These are phyloP conservation scores for Quercus tomentella DNA, from an alignment of 331 rosid genomes.

Conservation along the genomic window DNA sequence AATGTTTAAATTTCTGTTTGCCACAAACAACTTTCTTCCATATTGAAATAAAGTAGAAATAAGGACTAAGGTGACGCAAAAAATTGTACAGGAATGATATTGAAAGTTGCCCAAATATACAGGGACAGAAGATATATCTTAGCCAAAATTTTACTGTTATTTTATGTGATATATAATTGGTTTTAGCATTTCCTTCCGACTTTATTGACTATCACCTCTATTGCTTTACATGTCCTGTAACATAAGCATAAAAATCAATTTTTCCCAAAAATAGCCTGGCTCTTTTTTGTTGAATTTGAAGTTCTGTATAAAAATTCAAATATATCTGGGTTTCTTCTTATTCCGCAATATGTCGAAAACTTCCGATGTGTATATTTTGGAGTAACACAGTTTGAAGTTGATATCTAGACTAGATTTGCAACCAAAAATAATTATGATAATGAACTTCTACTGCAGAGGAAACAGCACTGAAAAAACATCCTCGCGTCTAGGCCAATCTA, in stretches of 20 bases:
- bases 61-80: no score
- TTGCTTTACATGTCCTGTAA: not conserved
- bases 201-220: not conserved
- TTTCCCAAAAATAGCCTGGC: not conserved
- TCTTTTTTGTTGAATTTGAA: not conserved
- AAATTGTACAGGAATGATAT: no score
- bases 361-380: not conserved
- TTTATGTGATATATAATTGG: not conserved
- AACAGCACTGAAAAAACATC: constrained; percentile 27
- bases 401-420: constrained; percentile 3
- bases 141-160: not conserved
- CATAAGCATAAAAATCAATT: not conserved
- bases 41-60: no score
- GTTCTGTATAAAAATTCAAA: not conserved
- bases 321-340: not conserved
- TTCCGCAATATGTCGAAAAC: not conserved
- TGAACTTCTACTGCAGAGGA: constrained; percentile 45
- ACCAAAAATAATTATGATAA: constrained; percentile 25
- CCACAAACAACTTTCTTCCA: no score
- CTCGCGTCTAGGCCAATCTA: constrained; percentile 37
- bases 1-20: no score
- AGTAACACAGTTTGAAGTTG: not conserved
- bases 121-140: no score
- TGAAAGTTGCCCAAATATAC: no score
- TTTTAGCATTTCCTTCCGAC: not conserved